Conservation (phyloP, 2,329 filamentous ascomycete genomes). For the Cladobotryum protrusum region DNA sequence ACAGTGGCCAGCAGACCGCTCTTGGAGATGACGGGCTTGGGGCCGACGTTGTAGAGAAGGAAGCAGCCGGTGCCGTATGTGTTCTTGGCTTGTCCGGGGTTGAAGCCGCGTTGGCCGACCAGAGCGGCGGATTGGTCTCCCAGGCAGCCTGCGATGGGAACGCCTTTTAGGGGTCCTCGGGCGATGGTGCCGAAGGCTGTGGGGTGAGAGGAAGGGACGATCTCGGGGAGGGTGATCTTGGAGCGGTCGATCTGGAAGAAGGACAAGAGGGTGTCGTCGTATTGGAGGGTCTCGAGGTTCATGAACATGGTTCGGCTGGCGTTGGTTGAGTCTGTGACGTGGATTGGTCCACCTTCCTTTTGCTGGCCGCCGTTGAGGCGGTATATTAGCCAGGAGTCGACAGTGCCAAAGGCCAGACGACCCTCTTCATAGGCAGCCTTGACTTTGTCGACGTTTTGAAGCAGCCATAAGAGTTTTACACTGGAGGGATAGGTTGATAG, state of each 20-base stretch:
- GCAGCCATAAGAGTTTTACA: conserved; percentile 78
- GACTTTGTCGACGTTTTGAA: conserved; percentile 64
- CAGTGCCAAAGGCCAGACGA: conserved; percentile 74
- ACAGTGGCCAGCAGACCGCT: conserved; percentile 81
- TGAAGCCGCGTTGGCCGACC: conserved; percentile 80
- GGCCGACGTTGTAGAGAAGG: conserved; percentile 80
- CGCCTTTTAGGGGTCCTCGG: conserved; percentile 59
- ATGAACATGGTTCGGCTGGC: conserved; percentile 93
- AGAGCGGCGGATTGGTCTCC: conserved; percentile 83
- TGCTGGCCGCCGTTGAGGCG: conserved; percentile 69
- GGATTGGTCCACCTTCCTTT: conserved; percentile 49
- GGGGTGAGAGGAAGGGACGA: conserved; percentile 72
- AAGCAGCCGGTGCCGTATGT: conserved; percentile 90
- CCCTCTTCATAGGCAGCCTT: conserved; percentile 69
- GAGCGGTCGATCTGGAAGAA: conserved; percentile 68
- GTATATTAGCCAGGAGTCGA: conserved; percentile 85
- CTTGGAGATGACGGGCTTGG: conserved; percentile 76
- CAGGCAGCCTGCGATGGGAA: conserved; percentile 74
- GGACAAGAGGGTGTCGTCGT: conserved; percentile 67
- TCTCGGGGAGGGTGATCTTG: conserved; percentile 73
- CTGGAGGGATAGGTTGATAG: conserved; percentile 85
- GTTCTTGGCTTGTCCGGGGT: conserved; percentile 78
- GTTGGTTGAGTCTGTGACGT: conserved; percentile 83
- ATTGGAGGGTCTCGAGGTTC: conserved; percentile 74
- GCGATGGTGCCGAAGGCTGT: conserved; percentile 65